These are phyloP conservation scores for Cordyceps tenuipes DNA, from an alignment of 2,329 filamentous ascomycete genomes.

Conservation along the genomic window DNA sequence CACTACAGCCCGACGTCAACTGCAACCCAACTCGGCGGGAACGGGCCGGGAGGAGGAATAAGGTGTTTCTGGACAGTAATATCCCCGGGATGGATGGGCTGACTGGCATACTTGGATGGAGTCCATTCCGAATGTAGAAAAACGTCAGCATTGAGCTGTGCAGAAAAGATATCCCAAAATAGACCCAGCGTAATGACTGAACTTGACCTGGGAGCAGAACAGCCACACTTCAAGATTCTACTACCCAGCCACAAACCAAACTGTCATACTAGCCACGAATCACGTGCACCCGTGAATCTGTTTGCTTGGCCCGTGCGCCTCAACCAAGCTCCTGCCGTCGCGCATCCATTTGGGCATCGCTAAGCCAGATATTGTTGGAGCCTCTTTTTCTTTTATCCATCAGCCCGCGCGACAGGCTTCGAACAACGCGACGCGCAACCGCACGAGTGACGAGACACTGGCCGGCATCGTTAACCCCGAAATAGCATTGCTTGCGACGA, in stretches of 20 bases:
- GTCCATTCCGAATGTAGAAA: too few species aligned
- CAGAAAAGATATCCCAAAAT: too few species aligned
- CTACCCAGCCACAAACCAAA: not conserved
- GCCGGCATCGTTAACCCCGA: too few species aligned
- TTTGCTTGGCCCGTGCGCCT: constrained; percentile 11
- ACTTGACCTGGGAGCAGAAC: too few species aligned
- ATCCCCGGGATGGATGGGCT: not conserved
- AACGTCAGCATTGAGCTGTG: too few species aligned
- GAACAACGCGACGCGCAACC: not conserved
- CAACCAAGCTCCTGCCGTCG: not conserved
- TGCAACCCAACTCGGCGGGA: not conserved
- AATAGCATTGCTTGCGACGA: not conserved
- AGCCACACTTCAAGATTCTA: not conserved
- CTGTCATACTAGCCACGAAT: not conserved
- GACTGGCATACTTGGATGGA: not conserved
- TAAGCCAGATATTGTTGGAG: constrained; percentile 4
- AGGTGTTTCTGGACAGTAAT: not conserved
- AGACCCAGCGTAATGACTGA: too few species aligned
- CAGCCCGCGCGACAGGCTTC: constrained; percentile 7
- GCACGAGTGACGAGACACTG: not conserved
- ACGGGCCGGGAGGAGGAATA: not conserved
- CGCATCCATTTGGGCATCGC: constrained; percentile 1
- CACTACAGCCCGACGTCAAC: not conserved
- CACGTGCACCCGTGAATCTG: constrained; percentile 8
- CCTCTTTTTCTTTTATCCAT: not conserved